Evolutionary conservation across 148 eudicot species (phyloP).

Genomic region (Arbutus unedo): DNA sequence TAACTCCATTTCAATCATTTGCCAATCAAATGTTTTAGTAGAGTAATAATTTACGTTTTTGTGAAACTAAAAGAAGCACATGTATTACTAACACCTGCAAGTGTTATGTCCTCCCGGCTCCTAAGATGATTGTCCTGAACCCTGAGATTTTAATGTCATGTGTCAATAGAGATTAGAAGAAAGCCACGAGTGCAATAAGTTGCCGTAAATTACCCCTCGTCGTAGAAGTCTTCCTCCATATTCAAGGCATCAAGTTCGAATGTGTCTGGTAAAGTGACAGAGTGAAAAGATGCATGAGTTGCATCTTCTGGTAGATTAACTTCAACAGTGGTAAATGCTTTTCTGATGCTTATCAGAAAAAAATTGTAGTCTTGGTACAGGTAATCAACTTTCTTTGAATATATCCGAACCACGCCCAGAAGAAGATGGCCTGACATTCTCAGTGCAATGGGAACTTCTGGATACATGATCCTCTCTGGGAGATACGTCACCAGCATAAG

Average conservation of each 20-base stretch:
- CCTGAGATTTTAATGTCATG: constrained; percentile 32
- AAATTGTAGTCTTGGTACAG: constrained; percentile 70
- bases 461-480: constrained; percentile 70
- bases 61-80: background rate
- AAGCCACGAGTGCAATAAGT: background rate
- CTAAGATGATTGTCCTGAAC: constrained; percentile 51
- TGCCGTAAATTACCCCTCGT: constrained; percentile 35
- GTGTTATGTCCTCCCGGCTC: constrained; percentile 66
- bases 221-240: constrained; percentile 34
- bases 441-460: constrained; percentile 90
- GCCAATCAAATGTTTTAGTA: background rate
- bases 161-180: constrained; percentile 5
- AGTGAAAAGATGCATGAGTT: constrained; percentile 63
- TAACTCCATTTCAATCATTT: background rate
- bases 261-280: constrained; percentile 81
- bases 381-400: constrained; percentile 86
- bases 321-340: constrained; percentile 44
- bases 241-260: constrained; percentile 66
- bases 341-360: constrained; percentile 43
- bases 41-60: background rate
- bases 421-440: constrained; percentile 91
- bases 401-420: constrained; percentile 86
- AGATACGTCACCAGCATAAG: background rate
- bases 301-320: constrained; percentile 83
- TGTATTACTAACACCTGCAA: constrained; percentile 31